Evolutionary conservation across 495 filamentous ascomycete genomes (phyloP).

Genomic region (Penicillium coprophilum): DNA sequence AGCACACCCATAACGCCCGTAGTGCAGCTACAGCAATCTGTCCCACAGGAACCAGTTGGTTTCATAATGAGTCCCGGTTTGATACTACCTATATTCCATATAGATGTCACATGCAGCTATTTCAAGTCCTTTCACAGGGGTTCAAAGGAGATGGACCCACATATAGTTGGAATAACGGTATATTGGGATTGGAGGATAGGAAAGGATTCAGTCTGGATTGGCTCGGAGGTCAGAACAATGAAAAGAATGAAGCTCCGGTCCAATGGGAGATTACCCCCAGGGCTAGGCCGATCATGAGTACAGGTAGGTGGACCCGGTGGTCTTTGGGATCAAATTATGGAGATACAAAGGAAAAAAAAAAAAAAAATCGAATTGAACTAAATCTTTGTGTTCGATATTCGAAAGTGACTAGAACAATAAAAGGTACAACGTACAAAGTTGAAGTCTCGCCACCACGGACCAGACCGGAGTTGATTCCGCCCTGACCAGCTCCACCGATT

Average conservation of each 20-base stretch:
- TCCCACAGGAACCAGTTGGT: neutral
- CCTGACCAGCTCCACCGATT: constrained; percentile 11
- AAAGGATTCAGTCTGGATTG: neutral
- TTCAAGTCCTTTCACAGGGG: neutral
- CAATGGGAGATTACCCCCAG: constrained; percentile 1
- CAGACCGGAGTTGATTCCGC: constrained; percentile 21
- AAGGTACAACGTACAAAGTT: neutral
- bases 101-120: neutral
- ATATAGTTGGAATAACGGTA: neutral
- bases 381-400: neutral
- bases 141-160: neutral
- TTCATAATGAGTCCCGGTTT: neutral
- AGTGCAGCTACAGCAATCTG: neutral
- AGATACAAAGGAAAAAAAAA: neutral
- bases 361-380: neutral
- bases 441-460: constrained; percentile 21
- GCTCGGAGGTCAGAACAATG: neutral
- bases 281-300: neutral
- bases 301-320: neutral
- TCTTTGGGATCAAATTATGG: neutral
- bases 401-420: neutral
- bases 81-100: neutral
- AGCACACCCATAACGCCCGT: neutral
- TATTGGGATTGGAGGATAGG: neutral
- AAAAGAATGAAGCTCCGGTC: neutral